Evolutionary conservation across 805 yeast species (phyloP).

Genomic region (Metschnikowia amazonensis): DNA sequence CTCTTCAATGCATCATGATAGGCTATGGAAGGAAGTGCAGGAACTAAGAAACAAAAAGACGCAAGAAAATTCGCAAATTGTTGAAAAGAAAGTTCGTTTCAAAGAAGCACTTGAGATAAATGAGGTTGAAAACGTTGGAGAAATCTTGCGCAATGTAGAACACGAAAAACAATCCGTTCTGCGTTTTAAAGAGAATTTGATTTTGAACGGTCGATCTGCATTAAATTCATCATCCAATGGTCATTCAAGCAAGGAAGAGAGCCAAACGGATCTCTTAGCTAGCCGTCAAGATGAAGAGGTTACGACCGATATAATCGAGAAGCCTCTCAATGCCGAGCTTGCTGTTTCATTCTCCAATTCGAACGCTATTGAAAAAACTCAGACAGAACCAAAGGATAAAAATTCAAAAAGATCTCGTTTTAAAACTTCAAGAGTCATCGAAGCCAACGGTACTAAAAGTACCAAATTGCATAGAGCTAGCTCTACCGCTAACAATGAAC

Average conservation of each 20-base stretch:
- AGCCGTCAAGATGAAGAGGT: neutral
- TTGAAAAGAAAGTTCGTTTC: conserved; percentile 51
- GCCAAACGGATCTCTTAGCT: neutral
- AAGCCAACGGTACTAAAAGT: neutral
- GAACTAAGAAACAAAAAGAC: conserved; percentile 20
- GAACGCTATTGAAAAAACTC: neutral
- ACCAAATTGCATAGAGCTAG: neutral
- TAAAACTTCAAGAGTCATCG: neutral
- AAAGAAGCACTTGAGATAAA: conserved; percentile 52
- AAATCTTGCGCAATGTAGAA: conserved; percentile 34
- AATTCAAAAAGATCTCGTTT: neutral
- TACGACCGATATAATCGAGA: conserved; percentile 5
- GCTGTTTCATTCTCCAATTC: neutral
- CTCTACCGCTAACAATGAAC: neutral
- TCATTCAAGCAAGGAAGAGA: neutral
- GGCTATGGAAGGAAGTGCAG: conserved; percentile 42
- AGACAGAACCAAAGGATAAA: neutral
- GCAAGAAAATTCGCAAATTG: neutral
- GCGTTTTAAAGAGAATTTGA: conserved; percentile 20
- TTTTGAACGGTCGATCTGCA: conserved; percentile 3
- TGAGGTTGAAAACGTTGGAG: conserved; percentile 56
- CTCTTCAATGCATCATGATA: conserved; percentile 14
- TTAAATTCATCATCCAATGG: neutral
- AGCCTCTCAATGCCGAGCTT: neutral
- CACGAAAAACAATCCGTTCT: conserved; percentile 18